These are phyloP conservation scores for Erysimum cheiranthoides DNA, from an alignment of 345 rosid genomes.

Conservation along the genomic window DNA sequence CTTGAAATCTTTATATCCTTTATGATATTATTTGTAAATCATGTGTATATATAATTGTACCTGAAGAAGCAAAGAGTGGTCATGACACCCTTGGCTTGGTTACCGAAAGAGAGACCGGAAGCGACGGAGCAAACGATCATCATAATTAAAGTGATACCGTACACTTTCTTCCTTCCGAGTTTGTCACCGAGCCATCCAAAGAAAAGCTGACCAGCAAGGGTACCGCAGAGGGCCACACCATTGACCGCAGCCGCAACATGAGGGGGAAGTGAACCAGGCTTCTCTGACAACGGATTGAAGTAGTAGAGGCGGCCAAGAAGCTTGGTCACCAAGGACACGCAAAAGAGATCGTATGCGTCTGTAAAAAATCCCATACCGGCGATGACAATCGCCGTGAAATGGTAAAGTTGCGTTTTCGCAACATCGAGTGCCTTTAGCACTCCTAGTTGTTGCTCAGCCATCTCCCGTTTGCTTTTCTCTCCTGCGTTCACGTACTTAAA, in stretches of 20 bases:
- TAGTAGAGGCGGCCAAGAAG: constrained; percentile 69
- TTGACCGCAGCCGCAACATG: constrained; percentile 45
- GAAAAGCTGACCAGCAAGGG: constrained; percentile 47
- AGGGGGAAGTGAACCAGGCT: constrained; percentile 49
- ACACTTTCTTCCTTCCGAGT: constrained; percentile 52
- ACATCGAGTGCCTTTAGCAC: constrained; percentile 72
- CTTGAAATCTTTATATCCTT: too few relatives aligned
- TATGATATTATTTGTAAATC: too few relatives aligned
- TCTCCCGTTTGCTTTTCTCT: not conserved
- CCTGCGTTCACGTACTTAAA: not conserved
- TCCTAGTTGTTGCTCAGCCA: constrained; percentile 49
- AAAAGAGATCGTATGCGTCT: constrained; percentile 71
- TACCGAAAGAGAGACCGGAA: constrained; percentile 46
- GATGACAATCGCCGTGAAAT: constrained; percentile 68
- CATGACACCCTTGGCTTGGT: constrained; percentile 33
- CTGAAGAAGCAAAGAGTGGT: constrained; percentile 50
- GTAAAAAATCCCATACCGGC: constrained; percentile 87
- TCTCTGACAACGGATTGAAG: constrained; percentile 38
- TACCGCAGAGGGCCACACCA: constrained; percentile 46
- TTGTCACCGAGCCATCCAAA: constrained; percentile 55
- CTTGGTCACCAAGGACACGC: constrained; percentile 69
- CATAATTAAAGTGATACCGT: constrained; percentile 52
- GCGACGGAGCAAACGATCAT: constrained; percentile 46
- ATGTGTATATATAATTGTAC: not conserved
- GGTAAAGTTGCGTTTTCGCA: constrained; percentile 68